Base-by-base conservation (phyloP, 2,329 filamentous ascomycete species). In the Penicillium expansum region DNA sequence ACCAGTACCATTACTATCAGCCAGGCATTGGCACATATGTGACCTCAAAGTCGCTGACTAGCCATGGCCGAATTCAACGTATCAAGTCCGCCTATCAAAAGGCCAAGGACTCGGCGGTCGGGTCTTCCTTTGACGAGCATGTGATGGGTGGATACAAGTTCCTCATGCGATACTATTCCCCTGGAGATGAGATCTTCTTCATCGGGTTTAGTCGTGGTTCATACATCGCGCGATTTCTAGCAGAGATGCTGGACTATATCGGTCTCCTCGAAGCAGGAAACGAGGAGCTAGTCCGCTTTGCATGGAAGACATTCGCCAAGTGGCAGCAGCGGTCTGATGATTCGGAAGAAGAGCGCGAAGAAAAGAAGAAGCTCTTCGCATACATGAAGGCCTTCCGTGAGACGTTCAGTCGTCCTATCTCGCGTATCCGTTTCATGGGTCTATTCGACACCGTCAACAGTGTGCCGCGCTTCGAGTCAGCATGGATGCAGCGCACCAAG, bases 361-460 rank as follows among this genome's bases (percentile, higher is more conserved):
- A 72, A 48, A 71, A 70, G 56, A 65, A 63, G 45, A 68, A 85
- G 58, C 86, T 90, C 75, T 89, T 89, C 62, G 74, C 81, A 8
- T 92, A 89, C 67, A 89, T 93, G 85, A 89, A 87, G 63, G 86
- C 84, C 0, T 94, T 94, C 68, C 83, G 89, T 20, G 88, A 92
- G 71, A 93, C 90, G 0, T 94, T 94, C 68, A 89, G 86, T 41
- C 79, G 90, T 0, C 89, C 89, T 0, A 87, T 92, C 1, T 82
- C 86, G 11, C 82, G 88, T 0, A 91, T 93, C 59, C 82, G 83
- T 2, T 92, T 93, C 63, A 78, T 94, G 1, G 90, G 90, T 0
- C 79, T 94, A 0, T 94, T 93, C 61, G 90, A 93, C 64, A 92
- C 89, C 0, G 90, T 93, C 60, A 92, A 92, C 66, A 90, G 86